Evolutionary conservation across 2,329 filamentous ascomycete genomes (phyloP), one percentile per base, ranked within the genome.

Genomic region (Dactylellina leptospora): DNA sequence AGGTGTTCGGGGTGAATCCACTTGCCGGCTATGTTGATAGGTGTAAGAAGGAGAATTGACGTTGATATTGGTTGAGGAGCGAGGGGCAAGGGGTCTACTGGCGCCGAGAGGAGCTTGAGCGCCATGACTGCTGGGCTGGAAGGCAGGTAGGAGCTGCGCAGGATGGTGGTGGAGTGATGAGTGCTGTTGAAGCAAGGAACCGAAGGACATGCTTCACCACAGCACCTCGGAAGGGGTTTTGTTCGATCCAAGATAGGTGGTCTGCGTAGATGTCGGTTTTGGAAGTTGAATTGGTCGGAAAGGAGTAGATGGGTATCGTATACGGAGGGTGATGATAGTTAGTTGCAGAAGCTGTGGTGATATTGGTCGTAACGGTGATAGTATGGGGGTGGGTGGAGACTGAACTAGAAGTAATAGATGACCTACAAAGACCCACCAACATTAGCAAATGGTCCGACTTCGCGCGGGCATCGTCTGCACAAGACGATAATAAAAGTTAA

Each of bases 131-230:
- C 27, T 72, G 45, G 53, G 53, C 45, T 64, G 59, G 40, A 64
- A 72, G 11, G 68, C 42, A 40, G 68, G 59, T 20, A 64, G 68
- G 18, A 72, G 36, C 53, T 64, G 51, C 23, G 68, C 60, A 59
- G 68, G 59, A 58, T 72, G 68, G 30, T 53, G 59, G 47, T 64
- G 53, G 68, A 72, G 53, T 72, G 68, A 51, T 64, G 68, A 38
- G 45, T 54, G 68, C 59, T 71, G 58, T 59, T 72, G 68, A 72
- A 72, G 68, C 68, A 72, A 23, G 53, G 68, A 72, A 50, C 59
- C 68, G 59, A 72, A 72, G 60, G 68, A 72, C 68, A 72, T 72
- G 68, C 68, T 72, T 72, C 68, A 72, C 42, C 44, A 54, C 51
- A 40, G 33, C 51, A 55, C 18, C 51, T 42, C 51, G 33, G 36